A percentile compares a stretch with the other conserved stretches of the same genome.
phyloP scores from a whole-genome alignment of 495 filamentous ascomycete species.

The Trichoderma parareesei region DNA sequence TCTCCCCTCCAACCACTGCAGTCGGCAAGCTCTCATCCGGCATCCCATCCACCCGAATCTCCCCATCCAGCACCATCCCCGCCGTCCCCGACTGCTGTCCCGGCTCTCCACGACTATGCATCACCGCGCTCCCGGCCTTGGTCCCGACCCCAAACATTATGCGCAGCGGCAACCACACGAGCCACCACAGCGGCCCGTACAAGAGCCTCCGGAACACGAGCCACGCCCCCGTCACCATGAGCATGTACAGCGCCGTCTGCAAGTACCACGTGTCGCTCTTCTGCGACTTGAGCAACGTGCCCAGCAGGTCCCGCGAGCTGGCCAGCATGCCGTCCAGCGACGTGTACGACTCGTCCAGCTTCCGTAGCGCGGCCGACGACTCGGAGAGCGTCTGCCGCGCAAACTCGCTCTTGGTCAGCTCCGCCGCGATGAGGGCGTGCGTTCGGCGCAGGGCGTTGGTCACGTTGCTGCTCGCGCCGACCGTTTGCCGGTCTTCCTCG shows the following conservation, averaged over 20 bases:
- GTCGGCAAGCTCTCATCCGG: conserved; percentile 42
- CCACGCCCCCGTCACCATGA: conserved; percentile 72
- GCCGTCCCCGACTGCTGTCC: conserved; percentile 27
- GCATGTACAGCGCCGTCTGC: conserved; percentile 74
- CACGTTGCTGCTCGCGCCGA: conserved; percentile 71
- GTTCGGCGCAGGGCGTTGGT: conserved; percentile 77
- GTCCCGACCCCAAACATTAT: conserved; percentile 42
- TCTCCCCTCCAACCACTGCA: conserved; percentile 21
- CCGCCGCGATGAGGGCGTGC: conserved; percentile 72
- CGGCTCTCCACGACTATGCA: conserved; percentile 25
- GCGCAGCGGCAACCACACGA: conserved; percentile 72
- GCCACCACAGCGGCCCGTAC: conserved; percentile 86
- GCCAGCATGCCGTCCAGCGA: conserved; percentile 68
- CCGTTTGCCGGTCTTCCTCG: conserved; percentile 58
- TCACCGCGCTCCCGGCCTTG: conserved; percentile 31
- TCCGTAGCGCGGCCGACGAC: conserved; percentile 70
- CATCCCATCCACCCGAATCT: conserved; percentile 29
- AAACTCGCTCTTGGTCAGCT: conserved; percentile 77
- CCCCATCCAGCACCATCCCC: conserved; percentile 18
- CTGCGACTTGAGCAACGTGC: conserved; percentile 70
- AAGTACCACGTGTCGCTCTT: conserved; percentile 98
- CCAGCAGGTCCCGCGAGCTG: conserved; percentile 64
- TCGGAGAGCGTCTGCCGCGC: conserved; percentile 77
- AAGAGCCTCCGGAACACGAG: conserved; percentile 73
- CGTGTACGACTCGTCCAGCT: conserved; percentile 71